Percentiles rank a stretch among this genome's conserved stretches.
Conservation (phyloP, 129 eudicot species). For the Lonicera japonica region DNA sequence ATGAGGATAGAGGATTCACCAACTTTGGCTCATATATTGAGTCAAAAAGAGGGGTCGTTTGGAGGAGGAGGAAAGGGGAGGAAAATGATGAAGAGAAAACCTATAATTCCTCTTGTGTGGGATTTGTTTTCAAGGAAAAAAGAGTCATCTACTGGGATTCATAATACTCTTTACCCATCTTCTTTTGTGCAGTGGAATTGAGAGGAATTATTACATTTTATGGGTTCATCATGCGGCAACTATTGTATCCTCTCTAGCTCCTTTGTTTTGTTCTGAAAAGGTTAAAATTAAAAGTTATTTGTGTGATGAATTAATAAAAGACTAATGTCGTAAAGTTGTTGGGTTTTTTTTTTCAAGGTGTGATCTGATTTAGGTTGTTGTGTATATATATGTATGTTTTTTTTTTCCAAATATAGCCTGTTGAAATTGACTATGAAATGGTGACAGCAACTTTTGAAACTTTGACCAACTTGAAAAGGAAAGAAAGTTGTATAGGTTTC, state of each 20-base stretch:
- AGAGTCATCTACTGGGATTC: slow-evolving; percentile 23
- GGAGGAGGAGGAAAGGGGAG: slow-evolving; percentile 5
- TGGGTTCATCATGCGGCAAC: background rate
- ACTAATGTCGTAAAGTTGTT: no score
- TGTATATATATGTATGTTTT: no score
- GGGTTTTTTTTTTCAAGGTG: no score
- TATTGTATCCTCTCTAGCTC: background rate
- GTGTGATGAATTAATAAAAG: no score
- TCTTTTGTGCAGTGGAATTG: slow-evolving; percentile 36
- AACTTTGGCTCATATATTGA: slow-evolving; percentile 33
- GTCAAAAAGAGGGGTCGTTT: slow-evolving; percentile 13
- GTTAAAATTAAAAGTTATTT: no score
- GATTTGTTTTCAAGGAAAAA: slow-evolving; percentile 64
- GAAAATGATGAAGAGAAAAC: slow-evolving; percentile 52
- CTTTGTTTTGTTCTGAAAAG: no score
- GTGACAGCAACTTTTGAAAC: no score
- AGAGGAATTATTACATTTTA: slow-evolving; percentile 7
- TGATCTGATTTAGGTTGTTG: no score
- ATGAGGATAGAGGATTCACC: slow-evolving; percentile 17
- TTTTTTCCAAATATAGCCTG: no score
- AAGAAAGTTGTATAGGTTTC: no score
- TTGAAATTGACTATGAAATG: no score
- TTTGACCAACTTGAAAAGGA: no score
- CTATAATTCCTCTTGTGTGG: slow-evolving; percentile 68
- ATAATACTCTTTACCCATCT: slow-evolving; percentile 40